Conservation (phyloP, 2,329 filamentous ascomycete species). For the Epichloe glyceriae region DNA sequence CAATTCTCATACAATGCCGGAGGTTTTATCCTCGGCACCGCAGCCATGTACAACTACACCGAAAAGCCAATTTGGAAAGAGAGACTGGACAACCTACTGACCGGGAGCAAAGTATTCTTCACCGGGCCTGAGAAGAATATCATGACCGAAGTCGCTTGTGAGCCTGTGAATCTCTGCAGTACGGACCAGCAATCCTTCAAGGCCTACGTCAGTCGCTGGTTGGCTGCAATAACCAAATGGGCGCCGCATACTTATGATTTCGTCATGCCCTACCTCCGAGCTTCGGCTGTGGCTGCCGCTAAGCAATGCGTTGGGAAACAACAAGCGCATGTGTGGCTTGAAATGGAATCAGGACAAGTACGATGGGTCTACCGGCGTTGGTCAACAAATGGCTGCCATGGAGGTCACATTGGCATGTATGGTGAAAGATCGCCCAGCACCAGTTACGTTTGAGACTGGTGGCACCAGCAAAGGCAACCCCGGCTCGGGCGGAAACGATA, state of each 20-base stretch:
- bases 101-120: conserved; percentile 42
- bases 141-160: conserved; percentile 55
- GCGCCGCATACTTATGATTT: conserved; percentile 42
- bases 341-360: conserved; percentile 44
- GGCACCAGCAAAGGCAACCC: conserved; percentile 42
- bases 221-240: conserved; percentile 49
- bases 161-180: conserved; percentile 47
- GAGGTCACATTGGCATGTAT: conserved; percentile 51
- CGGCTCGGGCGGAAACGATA: conserved; percentile 32
- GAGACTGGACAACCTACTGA: conserved; percentile 43
- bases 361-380: conserved; percentile 49
- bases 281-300: conserved; percentile 44
- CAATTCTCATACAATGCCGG: conserved; percentile 62
- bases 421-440: conserved; percentile 29
- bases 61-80: conserved; percentile 40
- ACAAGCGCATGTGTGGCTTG: conserved; percentile 45
- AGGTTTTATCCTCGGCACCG: conserved; percentile 50
- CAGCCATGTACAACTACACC: conserved; percentile 56
- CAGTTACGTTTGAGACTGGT: conserved; percentile 38
- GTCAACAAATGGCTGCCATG: conserved; percentile 58
- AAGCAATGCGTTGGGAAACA: conserved; percentile 43
- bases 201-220: conserved; percentile 48
- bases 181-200: conserved; percentile 52
- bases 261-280: conserved; percentile 39
- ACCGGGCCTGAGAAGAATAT: conserved; percentile 35